Evolutionary conservation across 2,329 filamentous ascomycete species (phyloP), one percentile per base, ranked within the genome.

Genomic region (Emergomyces pasteurianus): DNA sequence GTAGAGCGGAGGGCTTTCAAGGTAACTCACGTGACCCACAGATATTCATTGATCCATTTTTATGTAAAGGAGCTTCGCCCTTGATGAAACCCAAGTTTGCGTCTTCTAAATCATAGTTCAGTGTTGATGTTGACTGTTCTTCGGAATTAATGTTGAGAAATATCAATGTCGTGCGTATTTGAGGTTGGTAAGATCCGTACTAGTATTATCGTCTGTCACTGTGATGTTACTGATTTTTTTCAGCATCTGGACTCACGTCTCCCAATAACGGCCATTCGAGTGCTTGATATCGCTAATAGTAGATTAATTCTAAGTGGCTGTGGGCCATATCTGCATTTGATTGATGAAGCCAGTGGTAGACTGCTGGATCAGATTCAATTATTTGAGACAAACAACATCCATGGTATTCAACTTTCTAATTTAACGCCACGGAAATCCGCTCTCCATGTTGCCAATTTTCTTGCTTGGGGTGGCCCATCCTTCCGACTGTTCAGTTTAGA

Each of bases 391-490:
- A 74, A 72, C 59, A 71, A 72, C 66, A 63, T 77, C 9, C 74
- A 77, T 65, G 75, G 74, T 8, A 73, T 75, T 50, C 65, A 67
- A 46, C 42, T 68, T 21, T 64, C 67, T 36, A 59, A 63, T 23
- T n/a, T 64, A 66, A 56, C 58, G 58, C 31, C 58, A 62, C 43
- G 63, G 59, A 60, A 60, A 55, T 56, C 66, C 63, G 58, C 63
- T 52, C 46, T 66, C 34, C 58, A 61, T 42, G 62, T 54, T 18
- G 56, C 64, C 5, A 68, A 63, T 38, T 60, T 76, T 21, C 76
- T 92, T 6, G 74, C 86, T 18, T 95, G 89, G 89, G 90, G 90
- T 46, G 87, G 85, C 1, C 78, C 79, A 18, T 81, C 78, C 1
- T 74, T 89, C 10, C 67, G 74, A 58, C 61, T 70, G 7, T n/a